Evolutionary conservation across 2,329 filamentous ascomycete species (phyloP).

Genomic region (Exophiala sp.): DNA sequence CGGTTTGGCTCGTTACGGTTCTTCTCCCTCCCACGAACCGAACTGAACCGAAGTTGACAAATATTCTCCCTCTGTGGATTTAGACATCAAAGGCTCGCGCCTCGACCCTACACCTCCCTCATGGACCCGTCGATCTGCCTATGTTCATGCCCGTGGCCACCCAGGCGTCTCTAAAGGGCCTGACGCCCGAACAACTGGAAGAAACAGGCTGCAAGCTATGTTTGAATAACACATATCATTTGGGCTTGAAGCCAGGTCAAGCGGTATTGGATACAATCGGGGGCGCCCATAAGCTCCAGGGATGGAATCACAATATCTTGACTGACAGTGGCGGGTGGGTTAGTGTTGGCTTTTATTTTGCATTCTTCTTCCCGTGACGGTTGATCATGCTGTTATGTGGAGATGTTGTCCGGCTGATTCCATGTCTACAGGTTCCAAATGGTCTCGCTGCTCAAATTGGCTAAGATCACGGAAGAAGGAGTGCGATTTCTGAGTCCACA

Average conservation of each 20-base stretch:
- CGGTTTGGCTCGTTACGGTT: slow-evolving; percentile 1
- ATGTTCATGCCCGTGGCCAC: slow-evolving; percentile 99
- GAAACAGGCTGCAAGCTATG: slow-evolving; percentile 84
- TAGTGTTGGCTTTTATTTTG: not conserved
- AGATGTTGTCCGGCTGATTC: slow-evolving; percentile 26
- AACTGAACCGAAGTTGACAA: slow-evolving; percentile 20
- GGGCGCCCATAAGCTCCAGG: slow-evolving; percentile 88
- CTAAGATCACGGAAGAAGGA: slow-evolving; percentile 89
- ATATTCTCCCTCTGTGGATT: not conserved
- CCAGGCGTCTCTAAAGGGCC: slow-evolving; percentile 87
- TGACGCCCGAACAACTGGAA: slow-evolving; percentile 88
- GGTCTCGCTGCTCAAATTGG: slow-evolving; percentile 91
- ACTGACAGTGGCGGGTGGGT: slow-evolving; percentile 57
- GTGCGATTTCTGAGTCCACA: slow-evolving; percentile 95
- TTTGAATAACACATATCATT: slow-evolving; percentile 96
- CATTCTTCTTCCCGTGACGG: no score
- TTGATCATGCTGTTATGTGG: slow-evolving; percentile 4
- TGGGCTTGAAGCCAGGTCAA: slow-evolving; percentile 91
- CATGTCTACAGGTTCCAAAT: slow-evolving; percentile 73
- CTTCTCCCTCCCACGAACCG: slow-evolving; percentile 1
- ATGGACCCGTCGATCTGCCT: slow-evolving; percentile 83
- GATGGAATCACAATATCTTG: slow-evolving; percentile 91
- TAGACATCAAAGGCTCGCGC: slow-evolving; percentile 93
- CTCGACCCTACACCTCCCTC: slow-evolving; percentile 77
- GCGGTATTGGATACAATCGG: slow-evolving; percentile 79